Conservation (phyloP, 805 yeast genomes). For the Tetrapisispora pingtungensis region DNA sequence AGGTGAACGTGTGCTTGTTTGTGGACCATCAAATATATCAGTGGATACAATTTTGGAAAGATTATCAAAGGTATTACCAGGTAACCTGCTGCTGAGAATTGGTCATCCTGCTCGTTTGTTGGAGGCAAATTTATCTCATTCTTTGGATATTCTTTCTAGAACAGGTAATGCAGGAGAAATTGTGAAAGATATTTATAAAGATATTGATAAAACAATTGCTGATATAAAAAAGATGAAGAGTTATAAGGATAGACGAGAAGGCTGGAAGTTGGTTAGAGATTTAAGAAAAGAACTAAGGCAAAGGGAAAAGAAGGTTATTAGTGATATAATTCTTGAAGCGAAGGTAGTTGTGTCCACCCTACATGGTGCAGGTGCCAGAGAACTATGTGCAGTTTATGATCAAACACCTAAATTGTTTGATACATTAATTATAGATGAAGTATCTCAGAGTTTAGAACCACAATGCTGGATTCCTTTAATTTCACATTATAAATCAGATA, state of each 20-base stretch:
- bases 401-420: constrained; percentile 43
- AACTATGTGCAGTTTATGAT: constrained; percentile 43
- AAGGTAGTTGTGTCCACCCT: constrained; percentile 73
- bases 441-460: constrained; percentile 87
- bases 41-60: constrained; percentile 88
- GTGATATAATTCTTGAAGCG: constrained; percentile 47
- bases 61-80: constrained; percentile 36
- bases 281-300: constrained; percentile 58
- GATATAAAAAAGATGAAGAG: constrained; percentile 51
- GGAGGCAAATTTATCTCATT: constrained; percentile 51
- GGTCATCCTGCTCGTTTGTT: constrained; percentile 91
- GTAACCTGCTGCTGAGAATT: constrained; percentile 54
- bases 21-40: constrained; percentile 91
- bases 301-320: constrained; percentile 55
- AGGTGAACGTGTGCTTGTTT: constrained; percentile 60
- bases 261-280: constrained; percentile 59
- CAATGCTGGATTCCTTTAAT: constrained; percentile 93
- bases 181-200: constrained; percentile 56
- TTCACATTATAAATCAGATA: constrained; percentile 42
- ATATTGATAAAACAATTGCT: constrained; percentile 52
- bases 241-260: constrained; percentile 52
- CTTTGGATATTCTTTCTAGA: constrained; percentile 63
- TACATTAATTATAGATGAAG: constrained; percentile 86
- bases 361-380: constrained; percentile 78
- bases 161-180: constrained; percentile 49